phyloP scores from a whole-genome alignment of 768 basidiomycete species.

The Dioszegia crocea region DNA sequence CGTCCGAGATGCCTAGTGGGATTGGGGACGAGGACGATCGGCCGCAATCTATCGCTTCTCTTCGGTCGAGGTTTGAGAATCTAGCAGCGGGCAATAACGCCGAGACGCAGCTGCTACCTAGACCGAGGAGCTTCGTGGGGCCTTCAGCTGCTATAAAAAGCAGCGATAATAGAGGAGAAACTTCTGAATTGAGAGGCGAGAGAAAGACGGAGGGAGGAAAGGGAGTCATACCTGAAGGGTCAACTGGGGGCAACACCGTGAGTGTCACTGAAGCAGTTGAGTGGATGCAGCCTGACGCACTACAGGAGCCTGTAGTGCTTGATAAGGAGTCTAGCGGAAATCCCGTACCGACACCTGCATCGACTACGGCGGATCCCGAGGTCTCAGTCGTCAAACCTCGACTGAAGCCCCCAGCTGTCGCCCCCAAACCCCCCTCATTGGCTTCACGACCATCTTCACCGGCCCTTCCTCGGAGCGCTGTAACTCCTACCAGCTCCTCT shows the following conservation, averaged over 20 bases:
- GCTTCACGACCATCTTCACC: slow-evolving; percentile 13
- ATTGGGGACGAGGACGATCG: not conserved
- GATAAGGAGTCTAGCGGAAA: no score
- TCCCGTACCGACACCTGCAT: not conserved
- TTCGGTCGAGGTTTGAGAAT: slow-evolving; percentile 36
- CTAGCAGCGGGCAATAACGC: slow-evolving; percentile 19
- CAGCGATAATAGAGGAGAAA: not conserved
- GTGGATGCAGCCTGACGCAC: no score
- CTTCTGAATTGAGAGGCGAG: not conserved
- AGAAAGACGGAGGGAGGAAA: not conserved
- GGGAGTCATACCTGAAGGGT: not conserved
- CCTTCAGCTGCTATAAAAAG: no score
- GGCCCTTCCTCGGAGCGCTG: not conserved
- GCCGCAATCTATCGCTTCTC: slow-evolving; percentile 30
- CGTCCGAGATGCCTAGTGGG: not conserved
- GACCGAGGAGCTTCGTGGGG: no score
- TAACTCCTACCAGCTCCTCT: not conserved
- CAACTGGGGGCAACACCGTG: no score
- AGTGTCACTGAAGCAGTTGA: not conserved
- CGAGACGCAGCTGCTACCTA: not conserved
- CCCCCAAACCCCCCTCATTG: slow-evolving; percentile 3
- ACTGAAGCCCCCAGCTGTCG: slow-evolving; percentile 4
- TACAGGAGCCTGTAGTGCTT: no score
- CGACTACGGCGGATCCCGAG: not conserved
- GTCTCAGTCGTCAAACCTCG: not conserved